Percentiles rank a stretch among this genome's conserved stretches.
Conservation (phyloP, 75 land plant genomes). For the Selaginella tamariscina region DNA sequence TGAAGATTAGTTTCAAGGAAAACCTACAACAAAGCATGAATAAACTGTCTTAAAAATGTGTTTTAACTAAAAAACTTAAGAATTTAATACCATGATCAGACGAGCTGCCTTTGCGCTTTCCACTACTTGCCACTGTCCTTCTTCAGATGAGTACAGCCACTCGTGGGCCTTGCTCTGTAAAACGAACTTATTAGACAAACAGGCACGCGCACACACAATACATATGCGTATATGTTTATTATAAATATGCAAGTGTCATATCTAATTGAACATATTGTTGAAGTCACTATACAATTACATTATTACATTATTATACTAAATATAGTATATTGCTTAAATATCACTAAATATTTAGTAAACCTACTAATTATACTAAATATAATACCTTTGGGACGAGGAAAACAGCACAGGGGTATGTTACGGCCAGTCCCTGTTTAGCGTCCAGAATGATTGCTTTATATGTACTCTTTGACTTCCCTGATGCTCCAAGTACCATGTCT, state of each 20-base stretch:
- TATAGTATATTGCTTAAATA: background rate
- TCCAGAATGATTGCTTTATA: conserved; percentile 77
- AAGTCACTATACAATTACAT: background rate
- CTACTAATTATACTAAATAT: background rate
- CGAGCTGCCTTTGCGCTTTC: conserved; percentile 89
- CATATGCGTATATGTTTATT: background rate
- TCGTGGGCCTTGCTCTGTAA: conserved; percentile 73
- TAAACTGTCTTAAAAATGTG: too few relatives aligned
- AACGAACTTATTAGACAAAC: background rate
- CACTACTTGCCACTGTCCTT: conserved; percentile 89
- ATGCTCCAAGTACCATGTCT: conserved; percentile 43
- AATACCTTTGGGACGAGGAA: conserved; percentile 85
- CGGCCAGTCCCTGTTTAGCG: conserved; percentile 32
- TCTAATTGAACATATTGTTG: conserved; percentile 11
- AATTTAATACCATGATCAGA: conserved; percentile 69
- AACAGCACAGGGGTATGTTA: conserved; percentile 52
- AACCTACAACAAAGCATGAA: too few relatives aligned
- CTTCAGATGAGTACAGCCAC: conserved; percentile 94
- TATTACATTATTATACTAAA: background rate
- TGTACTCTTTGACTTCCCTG: conserved; percentile 25
- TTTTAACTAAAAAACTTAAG: too few relatives aligned
- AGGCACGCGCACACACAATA: background rate
- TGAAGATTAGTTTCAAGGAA: too few relatives aligned
- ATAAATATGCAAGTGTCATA: background rate
- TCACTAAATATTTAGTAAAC: background rate